phyloP scores from a whole-genome alignment of 2,329 filamentous ascomycete genomes.

The Trichophyton verrucosum region DNA sequence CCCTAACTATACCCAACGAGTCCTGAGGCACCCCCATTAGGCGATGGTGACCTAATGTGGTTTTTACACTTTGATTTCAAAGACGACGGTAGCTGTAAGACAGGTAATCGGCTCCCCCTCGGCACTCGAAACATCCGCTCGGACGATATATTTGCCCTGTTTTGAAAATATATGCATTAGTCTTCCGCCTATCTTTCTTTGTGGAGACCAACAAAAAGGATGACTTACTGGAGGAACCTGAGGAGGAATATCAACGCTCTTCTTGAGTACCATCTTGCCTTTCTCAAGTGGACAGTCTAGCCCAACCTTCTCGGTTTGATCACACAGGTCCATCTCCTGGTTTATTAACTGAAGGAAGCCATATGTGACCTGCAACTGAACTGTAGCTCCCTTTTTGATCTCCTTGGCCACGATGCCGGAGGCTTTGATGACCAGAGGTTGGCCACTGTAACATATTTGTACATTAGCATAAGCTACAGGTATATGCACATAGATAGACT shows the following conservation, averaged over 20 bases:
- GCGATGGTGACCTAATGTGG: neutral
- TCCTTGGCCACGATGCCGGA: constrained; percentile 59
- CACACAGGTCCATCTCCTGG: constrained; percentile 71
- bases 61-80: constrained; percentile 4
- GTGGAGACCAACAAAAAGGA: neutral
- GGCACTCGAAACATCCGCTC: constrained; percentile 68
- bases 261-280: constrained; percentile 59
- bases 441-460: constrained; percentile 46
- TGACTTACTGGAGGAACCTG: constrained; percentile 78
- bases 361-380: constrained; percentile 80
- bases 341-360: constrained; percentile 81
- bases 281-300: constrained; percentile 77
- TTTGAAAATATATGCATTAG: neutral
- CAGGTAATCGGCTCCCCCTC: constrained; percentile 72
- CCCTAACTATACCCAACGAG: neutral
- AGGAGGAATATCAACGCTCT: constrained; percentile 70
- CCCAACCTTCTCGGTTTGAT: constrained; percentile 78
- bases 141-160: constrained; percentile 79
- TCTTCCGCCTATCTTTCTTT: neutral
- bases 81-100: constrained; percentile 48
- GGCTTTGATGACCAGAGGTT: constrained; percentile 65
- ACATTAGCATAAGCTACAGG: constrained; percentile 15
- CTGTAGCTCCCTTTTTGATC: constrained; percentile 67
- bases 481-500: neutral
- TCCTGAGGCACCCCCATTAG: neutral